Evolutionary conservation across 176 grass and related monocot genomes (phyloP).

Genomic region (Otatea glauca): DNA sequence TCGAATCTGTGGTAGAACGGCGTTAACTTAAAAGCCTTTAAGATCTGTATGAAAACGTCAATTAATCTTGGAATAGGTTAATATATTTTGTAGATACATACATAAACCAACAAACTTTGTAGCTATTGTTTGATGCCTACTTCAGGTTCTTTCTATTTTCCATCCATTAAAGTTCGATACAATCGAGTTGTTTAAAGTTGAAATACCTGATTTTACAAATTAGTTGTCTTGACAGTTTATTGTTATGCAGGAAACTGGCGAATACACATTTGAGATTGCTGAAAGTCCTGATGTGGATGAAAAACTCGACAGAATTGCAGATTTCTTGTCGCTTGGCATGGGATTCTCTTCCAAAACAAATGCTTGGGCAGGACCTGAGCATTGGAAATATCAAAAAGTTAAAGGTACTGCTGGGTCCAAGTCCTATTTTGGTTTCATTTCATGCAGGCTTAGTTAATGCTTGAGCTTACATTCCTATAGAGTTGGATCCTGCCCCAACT

Average conservation of each 20-base stretch:
- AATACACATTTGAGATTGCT: slow-evolving; percentile 58
- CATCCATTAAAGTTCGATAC: slow-evolving; percentile 4
- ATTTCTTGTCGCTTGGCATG: slow-evolving; percentile 77
- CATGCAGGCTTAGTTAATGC: slow-evolving; percentile 10
- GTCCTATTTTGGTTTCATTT: slow-evolving; percentile 36
- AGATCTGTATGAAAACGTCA: background rate
- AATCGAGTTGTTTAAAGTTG: slow-evolving; percentile 4
- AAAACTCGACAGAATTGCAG: slow-evolving; percentile 70
- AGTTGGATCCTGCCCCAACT: slow-evolving; percentile 53
- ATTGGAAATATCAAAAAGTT: slow-evolving; percentile 92
- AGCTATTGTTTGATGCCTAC: slow-evolving; percentile 13
- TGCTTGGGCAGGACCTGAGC: slow-evolving; percentile 98
- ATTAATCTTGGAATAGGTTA: background rate
- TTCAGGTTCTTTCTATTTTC: background rate
- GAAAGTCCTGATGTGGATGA: slow-evolving; percentile 51
- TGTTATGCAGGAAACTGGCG: slow-evolving; percentile 61
- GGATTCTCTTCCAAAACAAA: slow-evolving; percentile 82
- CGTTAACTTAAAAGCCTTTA: background rate
- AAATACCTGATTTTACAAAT: slow-evolving; percentile 7
- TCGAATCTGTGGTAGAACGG: background rate
- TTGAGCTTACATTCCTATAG: slow-evolving; percentile 40
- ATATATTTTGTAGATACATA: slow-evolving; percentile 31
- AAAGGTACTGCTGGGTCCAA: slow-evolving; percentile 58
- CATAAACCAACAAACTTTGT: background rate
- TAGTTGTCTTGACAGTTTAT: slow-evolving; percentile 8